Evolutionary conservation across 1,284 basidiomycete species (phyloP), one percentile per base, ranked within the genome.

Genomic region (Rhodotorula sp.): DNA sequence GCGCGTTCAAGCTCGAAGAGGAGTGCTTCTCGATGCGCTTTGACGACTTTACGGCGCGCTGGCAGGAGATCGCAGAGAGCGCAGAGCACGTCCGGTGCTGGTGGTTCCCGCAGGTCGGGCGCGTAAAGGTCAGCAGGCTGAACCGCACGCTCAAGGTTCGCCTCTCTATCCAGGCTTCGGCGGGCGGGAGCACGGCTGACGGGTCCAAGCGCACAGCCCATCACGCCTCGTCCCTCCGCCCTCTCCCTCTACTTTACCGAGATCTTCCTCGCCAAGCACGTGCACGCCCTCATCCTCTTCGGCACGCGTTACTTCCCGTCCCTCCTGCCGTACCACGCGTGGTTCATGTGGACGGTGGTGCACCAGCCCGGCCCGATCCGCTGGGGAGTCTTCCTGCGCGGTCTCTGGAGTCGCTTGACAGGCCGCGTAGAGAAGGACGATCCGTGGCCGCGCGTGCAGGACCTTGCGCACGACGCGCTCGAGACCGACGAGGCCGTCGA

Each of bases 51-150:
- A 78, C 84, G 54, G 81, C 81, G 42, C 82, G 88, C n/a, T 87
- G 88, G 74, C 79, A 90, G 65, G 79, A 82, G 50, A 83, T 95
- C 77, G 88, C 86, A 50, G 80, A 81, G 62, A 85, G 87, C 60
- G 88, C 91, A 1, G 88, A 98, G 82, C 93, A 97, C 81, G 91
- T 92, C 41, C 86, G 93, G n/a, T 85, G 94, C 45, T 95, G 92
- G 91, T 99, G 95, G 94, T 97, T 90, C 83, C 93, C 95, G 3
- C 89, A 91, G 69, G 87, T 89, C 25, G 88, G 89, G 72, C 84
- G 84, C 50, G 85, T 94, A 68, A 88, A 92, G 54, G 86, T 92
- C 66, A 90, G 89, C 77, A 85, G 88, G 73, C 86, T 90, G 54
- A 87, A 92, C 81, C 85, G 93, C 64, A 91, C 92, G 1, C 82